Evolutionary conservation across 2,329 filamentous ascomycete genomes (phyloP), one percentile per base, ranked within the genome.

Genomic region (Aspergillus floridensis): DNA sequence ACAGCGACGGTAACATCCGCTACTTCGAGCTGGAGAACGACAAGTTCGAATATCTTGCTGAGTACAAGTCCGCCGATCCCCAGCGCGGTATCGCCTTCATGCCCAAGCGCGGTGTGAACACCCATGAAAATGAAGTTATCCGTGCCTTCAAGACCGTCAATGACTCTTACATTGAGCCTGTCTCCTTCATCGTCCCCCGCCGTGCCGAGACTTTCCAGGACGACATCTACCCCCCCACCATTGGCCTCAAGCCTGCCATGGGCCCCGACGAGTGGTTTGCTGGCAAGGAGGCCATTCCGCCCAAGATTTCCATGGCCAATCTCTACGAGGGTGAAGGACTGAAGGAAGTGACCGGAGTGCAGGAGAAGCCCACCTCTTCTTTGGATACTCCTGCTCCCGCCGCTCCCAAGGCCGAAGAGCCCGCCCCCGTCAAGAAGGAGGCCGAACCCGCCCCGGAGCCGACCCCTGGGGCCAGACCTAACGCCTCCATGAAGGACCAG

Each of bases 21-120:
- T 99, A 99, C 83, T 99, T 91, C 76, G 95, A 99, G 79, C 96
- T 96, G 72, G 91, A 96, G 74, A 96, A 98, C 79, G 93, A 98
- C 83, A 97, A 97, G 78, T 97, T 99, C 74, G 93, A 99, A 78
- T 96, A 91, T 77, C 81, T 99, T 57, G 96, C 92, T 64, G 93
- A 98, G 76, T 95, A 98, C 84, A 96, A 97, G 79, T 98, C 95
- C n/a, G 81, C 83, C 44, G 95, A 99, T 65, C 93, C 95, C 32
- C 95, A 99, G 80, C 87, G 95, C 73, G 95, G 95, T 69, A 84
- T 99, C 69, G 95, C 92, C 35, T 98, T 99, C 77, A 79, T 98
- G 73, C 95, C 95, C 56, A 93, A 96, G 79, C 91, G 95, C 64
- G 95, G 93, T 64, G 90, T 99, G 69, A 96, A 97, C 74, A 89